These are phyloP conservation scores for Nidula microcarpa DNA, from an alignment of 768 basidiomycete genomes.

Conservation along the genomic window DNA sequence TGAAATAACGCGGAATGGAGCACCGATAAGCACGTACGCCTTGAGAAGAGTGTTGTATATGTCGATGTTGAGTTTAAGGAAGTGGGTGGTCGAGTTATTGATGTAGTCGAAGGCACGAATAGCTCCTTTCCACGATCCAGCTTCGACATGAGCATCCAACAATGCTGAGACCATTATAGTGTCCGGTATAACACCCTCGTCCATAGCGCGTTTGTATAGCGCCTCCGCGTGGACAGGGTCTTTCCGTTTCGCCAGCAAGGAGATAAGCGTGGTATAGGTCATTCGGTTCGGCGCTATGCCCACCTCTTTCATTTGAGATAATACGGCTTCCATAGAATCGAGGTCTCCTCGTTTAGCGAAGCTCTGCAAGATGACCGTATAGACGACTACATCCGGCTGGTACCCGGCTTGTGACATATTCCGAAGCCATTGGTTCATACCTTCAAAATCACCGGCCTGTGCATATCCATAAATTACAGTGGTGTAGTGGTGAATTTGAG, in stretches of 20 bases:
- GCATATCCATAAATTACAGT: constrained; percentile 27
- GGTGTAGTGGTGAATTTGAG: constrained; percentile 50
- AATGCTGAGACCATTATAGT: constrained; percentile 62
- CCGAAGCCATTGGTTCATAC: constrained; percentile 50
- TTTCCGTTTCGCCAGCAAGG: constrained; percentile 56
- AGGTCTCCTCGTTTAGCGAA: constrained; percentile 55
- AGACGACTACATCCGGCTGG: constrained; percentile 53
- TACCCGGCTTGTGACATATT: constrained; percentile 45
- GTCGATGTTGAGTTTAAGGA: constrained; percentile 47
- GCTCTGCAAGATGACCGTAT: constrained; percentile 55
- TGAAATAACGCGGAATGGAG: constrained; percentile 66
- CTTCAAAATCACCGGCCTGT: constrained; percentile 39
- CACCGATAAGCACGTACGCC: constrained; percentile 77
- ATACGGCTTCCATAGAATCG: constrained; percentile 41
- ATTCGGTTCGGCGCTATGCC: constrained; percentile 43
- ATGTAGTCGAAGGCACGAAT: constrained; percentile 68
- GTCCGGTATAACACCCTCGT: constrained; percentile 62
- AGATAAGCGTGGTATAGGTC: constrained; percentile 66
- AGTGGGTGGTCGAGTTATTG: constrained; percentile 24
- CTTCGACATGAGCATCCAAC: constrained; percentile 81
- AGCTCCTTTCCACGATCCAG: constrained; percentile 76
- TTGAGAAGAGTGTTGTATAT: constrained; percentile 79
- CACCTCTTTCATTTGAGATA: constrained; percentile 59
- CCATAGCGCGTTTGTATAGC: constrained; percentile 61
- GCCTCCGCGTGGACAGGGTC: constrained; percentile 66